Evolutionary conservation across 2,329 filamentous ascomycete species (phyloP).

Genomic region (Tolypocladium endophyticum): DNA sequence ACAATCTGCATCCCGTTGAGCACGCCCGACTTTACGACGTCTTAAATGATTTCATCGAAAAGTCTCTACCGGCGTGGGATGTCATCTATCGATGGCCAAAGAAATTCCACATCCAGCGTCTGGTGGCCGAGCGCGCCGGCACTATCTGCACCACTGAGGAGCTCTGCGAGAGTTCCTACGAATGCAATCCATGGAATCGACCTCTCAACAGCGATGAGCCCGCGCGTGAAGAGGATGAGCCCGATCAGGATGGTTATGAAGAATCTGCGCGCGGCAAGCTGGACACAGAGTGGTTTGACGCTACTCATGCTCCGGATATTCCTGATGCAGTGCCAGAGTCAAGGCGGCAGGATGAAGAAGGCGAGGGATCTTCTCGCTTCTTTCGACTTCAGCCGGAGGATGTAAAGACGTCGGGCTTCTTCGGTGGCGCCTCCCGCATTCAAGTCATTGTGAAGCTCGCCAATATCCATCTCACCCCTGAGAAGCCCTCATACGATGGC

Average conservation of each 20-base stretch:
- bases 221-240: slow-evolving; percentile 13
- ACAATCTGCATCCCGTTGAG: slow-evolving; percentile 36
- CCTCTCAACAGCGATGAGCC: slow-evolving; percentile 14
- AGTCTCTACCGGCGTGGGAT: slow-evolving; percentile 35
- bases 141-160: slow-evolving; percentile 9
- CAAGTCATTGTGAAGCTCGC: slow-evolving; percentile 56
- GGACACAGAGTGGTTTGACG: slow-evolving; percentile 15
- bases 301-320: slow-evolving; percentile 12
- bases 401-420: slow-evolving; percentile 18
- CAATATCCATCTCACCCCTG: slow-evolving; percentile 49
- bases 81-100: slow-evolving; percentile 19
- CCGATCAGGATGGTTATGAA: slow-evolving; percentile 2
- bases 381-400: slow-evolving; percentile 6
- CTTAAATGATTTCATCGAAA: slow-evolving; percentile 28
- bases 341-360: background rate
- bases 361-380: too few relatives aligned
- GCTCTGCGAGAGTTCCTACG: slow-evolving; percentile 5
- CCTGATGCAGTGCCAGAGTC: slow-evolving; percentile 5
- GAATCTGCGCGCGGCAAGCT: slow-evolving; percentile 3
- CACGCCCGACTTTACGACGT: slow-evolving; percentile 27
- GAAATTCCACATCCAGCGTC: slow-evolving; percentile 15
- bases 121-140: slow-evolving; percentile 6
- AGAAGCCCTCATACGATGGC: slow-evolving; percentile 42
- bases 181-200: slow-evolving; percentile 10
- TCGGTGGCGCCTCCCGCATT: slow-evolving; percentile 22